phyloP scores from a whole-genome alignment of 192 early-diverging fungal species.

The Coemansia reversa region DNA sequence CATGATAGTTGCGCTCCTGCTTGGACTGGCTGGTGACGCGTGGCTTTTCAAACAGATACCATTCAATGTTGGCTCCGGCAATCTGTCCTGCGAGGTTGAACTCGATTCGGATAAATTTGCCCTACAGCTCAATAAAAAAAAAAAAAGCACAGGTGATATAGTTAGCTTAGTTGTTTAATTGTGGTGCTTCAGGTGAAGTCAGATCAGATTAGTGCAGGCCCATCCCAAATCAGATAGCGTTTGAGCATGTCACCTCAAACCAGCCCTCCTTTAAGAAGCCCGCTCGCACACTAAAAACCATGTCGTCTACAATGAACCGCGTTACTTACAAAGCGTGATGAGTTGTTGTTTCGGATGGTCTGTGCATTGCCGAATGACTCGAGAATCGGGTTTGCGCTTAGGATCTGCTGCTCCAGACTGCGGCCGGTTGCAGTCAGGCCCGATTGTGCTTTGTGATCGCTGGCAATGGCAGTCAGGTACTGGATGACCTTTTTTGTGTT shows the following conservation, averaged over 20 bases:
- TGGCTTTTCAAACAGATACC: conserved; percentile 97
- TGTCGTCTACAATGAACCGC: too few species aligned
- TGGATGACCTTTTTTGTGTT: conserved; percentile 99
- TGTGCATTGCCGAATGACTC: conserved; percentile 99
- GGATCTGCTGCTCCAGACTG: conserved; percentile 84
- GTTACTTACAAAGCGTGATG: conserved; percentile 82
- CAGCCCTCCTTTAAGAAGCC: too few species aligned
- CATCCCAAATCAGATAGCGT: too few species aligned
- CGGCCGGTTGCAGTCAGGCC: conserved; percentile 42
- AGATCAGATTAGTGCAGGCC: not conserved
- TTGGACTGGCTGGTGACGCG: conserved; percentile 89
- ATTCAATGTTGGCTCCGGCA: conserved; percentile 93
- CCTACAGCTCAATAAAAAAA: conserved; percentile 46
- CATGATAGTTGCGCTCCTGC: conserved; percentile 94
- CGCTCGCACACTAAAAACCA: too few species aligned
- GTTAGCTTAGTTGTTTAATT: not conserved
- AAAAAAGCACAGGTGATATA: conserved; percentile 18
- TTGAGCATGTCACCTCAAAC: too few species aligned
- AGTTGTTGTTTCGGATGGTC: conserved; percentile 98
- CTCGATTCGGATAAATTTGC: conserved; percentile 98
- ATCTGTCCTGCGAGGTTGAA: conserved; percentile 86
- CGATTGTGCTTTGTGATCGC: conserved; percentile 54
- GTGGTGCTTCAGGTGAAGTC: not conserved
- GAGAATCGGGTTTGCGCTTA: conserved; percentile 95
- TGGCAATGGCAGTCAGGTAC: conserved; percentile 89